Percentiles rank a stretch among this genome's conserved stretches.
phyloP scores from a whole-genome alignment of 139 green algal species.

The Diplosphaera chodatii region DNA sequence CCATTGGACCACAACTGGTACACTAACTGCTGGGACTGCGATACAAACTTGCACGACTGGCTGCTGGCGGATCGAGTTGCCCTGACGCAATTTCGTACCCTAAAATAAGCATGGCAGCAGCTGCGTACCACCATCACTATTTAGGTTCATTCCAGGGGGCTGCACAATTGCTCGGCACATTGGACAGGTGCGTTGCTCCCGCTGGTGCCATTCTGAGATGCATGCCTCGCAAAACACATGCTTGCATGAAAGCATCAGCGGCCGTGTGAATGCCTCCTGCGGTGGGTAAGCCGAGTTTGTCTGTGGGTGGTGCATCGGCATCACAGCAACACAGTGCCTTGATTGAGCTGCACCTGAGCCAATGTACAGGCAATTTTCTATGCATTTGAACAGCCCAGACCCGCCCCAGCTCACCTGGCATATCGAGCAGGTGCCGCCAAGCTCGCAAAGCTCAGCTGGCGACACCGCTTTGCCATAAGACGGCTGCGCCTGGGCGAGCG shows the following conservation, averaged over 20 bases:
- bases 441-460: slow-evolving; percentile 32
- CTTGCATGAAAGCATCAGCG: slow-evolving; percentile 53
- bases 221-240: slow-evolving; percentile 83
- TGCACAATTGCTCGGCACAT: slow-evolving; percentile 58
- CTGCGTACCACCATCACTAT: slow-evolving; percentile 48
- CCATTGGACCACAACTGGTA: too few relatives aligned
- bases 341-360: too few relatives aligned
- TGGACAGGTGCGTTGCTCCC: slow-evolving; percentile 73
- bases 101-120: slow-evolving; percentile 53
- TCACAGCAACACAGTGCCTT: too few relatives aligned
- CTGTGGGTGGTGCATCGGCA: too few relatives aligned
- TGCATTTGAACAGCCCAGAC: too few relatives aligned
- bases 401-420: slow-evolving; percentile 79
- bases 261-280: slow-evolving; percentile 32
- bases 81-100: neutral
- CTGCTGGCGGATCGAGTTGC: too few relatives aligned
- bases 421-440: slow-evolving; percentile 60
- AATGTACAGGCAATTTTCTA: too few relatives aligned
- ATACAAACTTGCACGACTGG: too few relatives aligned
- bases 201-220: slow-evolving; percentile 69
- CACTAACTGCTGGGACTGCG: too few relatives aligned
- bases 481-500: slow-evolving; percentile 21
- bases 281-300: neutral
- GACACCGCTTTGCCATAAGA: slow-evolving; percentile 38
- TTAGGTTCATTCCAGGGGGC: slow-evolving; percentile 26